phyloP scores from a whole-genome alignment of 2,329 filamentous ascomycete species.

The Fusarium oligoseptatum region DNA sequence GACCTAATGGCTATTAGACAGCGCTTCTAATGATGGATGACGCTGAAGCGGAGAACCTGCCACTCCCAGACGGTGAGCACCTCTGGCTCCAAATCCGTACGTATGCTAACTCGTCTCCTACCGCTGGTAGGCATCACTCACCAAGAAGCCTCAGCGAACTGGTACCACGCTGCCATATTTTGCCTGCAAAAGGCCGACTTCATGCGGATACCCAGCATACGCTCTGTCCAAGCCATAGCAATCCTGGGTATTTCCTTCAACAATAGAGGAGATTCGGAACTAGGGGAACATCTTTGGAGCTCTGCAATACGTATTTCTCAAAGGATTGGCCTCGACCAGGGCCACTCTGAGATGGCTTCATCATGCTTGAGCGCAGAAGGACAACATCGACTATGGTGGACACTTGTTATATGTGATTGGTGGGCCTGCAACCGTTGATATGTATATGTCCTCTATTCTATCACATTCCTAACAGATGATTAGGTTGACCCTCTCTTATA shows the following conservation, averaged over 20 bases:
- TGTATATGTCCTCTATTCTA: not conserved
- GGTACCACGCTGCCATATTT: constrained; percentile 25
- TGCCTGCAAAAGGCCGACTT: constrained; percentile 17
- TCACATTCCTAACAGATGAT: not conserved
- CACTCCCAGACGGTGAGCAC: constrained; percentile 2
- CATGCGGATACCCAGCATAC: constrained; percentile 3
- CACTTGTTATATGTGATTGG: constrained; percentile 28
- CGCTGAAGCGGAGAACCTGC: not conserved
- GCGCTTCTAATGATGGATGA: constrained; percentile 27
- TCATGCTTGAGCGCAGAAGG: constrained; percentile 13
- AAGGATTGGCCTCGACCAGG: not conserved
- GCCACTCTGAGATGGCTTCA: not conserved
- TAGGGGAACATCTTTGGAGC: constrained; percentile 4
- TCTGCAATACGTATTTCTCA: not conserved
- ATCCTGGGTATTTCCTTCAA: constrained; percentile 21
- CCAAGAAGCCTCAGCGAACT: constrained; percentile 5
- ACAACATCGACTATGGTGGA: constrained; percentile 28
- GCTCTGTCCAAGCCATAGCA: constrained; percentile 22
- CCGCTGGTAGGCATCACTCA: not conserved
- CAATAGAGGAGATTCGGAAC: constrained; percentile 22
- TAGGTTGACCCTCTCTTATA: not conserved
- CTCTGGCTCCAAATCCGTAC: not conserved
- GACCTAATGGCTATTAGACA: not conserved
- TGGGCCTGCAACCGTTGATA: not conserved
- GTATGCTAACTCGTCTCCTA: not conserved